Percentiles rank a stretch among this genome's conserved stretches.
Evolutionary conservation across 306 rosid species (phyloP).

Genomic region (Cicer chorassanicum): DNA sequence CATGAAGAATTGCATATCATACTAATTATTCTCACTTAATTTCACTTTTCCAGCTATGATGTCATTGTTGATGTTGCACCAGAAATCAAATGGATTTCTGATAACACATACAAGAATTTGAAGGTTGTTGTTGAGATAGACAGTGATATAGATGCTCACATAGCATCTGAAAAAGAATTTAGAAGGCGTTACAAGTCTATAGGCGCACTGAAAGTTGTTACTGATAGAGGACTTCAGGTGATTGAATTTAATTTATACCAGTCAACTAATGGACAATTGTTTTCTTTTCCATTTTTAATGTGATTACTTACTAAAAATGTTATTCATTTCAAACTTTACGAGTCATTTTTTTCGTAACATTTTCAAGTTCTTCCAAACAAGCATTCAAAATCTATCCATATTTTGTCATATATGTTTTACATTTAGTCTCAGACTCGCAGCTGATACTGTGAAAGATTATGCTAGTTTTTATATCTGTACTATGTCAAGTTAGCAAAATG

Average conservation of each 20-base stretch:
- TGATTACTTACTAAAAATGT: conserved; percentile 23
- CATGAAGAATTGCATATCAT: conserved; percentile 23
- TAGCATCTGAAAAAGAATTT: conserved; percentile 70
- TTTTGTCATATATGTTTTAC: conserved; percentile 28
- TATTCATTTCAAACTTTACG: conserved; percentile 13
- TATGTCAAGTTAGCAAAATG: conserved; percentile 12
- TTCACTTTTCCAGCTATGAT: conserved; percentile 72
- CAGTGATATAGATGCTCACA: conserved; percentile 75
- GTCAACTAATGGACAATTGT: neutral
- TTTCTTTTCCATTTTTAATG: neutral
- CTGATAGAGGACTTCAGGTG: conserved; percentile 91
- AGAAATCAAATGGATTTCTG: conserved; percentile 82
- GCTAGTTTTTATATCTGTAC: conserved; percentile 10
- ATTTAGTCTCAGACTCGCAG: conserved; percentile 1
- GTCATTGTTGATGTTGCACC: conserved; percentile 87
- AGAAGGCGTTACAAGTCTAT: conserved; percentile 77
- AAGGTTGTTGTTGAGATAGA: conserved; percentile 85
- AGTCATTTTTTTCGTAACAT: conserved; percentile 24
- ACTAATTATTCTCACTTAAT: conserved; percentile 38
- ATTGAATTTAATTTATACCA: conserved; percentile 37
- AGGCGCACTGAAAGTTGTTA: conserved; percentile 73
- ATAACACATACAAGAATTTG: conserved; percentile 80
- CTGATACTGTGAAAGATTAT: neutral
- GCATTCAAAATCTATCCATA: conserved; percentile 2
- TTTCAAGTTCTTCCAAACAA: conserved; percentile 36